Evolutionary conservation across 805 yeast genomes (phyloP), one percentile per base, ranked within the genome.

Genomic region (Candida ponderosae): DNA sequence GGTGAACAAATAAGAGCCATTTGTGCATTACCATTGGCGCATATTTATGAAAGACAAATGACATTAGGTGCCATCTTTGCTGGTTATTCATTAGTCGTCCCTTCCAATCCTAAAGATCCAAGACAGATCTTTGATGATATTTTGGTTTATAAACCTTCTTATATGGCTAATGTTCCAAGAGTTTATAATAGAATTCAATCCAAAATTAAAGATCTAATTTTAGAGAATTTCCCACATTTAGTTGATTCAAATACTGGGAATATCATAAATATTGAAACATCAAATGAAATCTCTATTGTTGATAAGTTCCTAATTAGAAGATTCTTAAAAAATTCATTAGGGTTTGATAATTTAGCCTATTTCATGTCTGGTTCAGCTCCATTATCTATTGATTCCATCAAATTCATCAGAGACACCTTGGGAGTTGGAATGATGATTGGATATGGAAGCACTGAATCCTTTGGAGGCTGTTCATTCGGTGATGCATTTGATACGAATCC

Each of bases 381-480:
- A 26, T 66, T 79, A 40, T 63, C 76, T 32, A 64, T 69, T n/a
- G 70, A 65, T 34, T 71, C 81, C 3, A 61, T 76, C 21, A 65
- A 62, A 43, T 78, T 76, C 52, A 51, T 79, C 42, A 72, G 72
- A 50, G 72, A 73, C 6, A 57, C 75, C 0, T 62, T 79, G 32
- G 67, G 68, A 31, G 50, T 66, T 27, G 53, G 63, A 2, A 51
- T 74, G 42, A 43, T 59, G 11, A 76, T 72, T 47, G 80, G 79
- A 11, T 75, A 75, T 54, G 84, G 85, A 4, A 59, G 75, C 41
- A 77, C 84, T 6, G 87, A 80, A 54, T 66, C 80, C 13, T 71
- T 78, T 48, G 83, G 81, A 2, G 81, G 79, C 4, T 50, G 70
- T 36, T 56, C 65, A 18, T 44, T 65, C 9, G 54, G 68, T 10